Conservation (phyloP, 2,329 filamentous ascomycete species). For the Fusarium incarnatum region DNA sequence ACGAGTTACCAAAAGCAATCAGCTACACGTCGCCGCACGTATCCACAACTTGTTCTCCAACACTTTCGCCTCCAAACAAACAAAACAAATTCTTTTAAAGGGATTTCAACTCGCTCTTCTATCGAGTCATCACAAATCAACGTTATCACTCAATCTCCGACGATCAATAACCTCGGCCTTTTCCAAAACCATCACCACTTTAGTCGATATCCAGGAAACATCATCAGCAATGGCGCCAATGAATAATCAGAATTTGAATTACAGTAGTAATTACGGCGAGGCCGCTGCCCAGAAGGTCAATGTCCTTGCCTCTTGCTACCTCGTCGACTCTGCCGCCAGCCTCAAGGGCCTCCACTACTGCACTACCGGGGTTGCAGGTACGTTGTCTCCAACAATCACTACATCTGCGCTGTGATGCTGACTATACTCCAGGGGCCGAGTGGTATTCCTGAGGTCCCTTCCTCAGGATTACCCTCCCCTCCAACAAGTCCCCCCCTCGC, state of each 20-base stretch:
- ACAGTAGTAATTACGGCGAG: slow-evolving; percentile 83
- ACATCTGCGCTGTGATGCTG: slow-evolving; percentile 12
- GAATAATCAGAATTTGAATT: slow-evolving; percentile 75
- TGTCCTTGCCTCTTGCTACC: slow-evolving; percentile 92
- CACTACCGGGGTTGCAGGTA: slow-evolving; percentile 88
- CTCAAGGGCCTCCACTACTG: slow-evolving; percentile 93
- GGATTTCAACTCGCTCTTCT: slow-evolving; percentile 6
- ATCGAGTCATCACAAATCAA: slow-evolving; percentile 6
- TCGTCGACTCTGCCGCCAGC: slow-evolving; percentile 77
- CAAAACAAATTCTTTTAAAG: slow-evolving; percentile 15
- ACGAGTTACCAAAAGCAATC: slow-evolving; percentile 4
- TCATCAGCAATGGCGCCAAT: slow-evolving; percentile 70
- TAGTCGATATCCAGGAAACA: slow-evolving; percentile 42
- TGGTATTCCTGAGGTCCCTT: slow-evolving; percentile 95
- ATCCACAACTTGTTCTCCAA: not conserved
- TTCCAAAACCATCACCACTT: slow-evolving; percentile 24
- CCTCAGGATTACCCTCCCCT: slow-evolving; percentile 86
- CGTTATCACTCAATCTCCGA: slow-evolving; percentile 15
- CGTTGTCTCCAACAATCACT: slow-evolving; percentile 44
- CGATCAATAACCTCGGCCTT: slow-evolving; percentile 26
- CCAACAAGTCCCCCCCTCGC: slow-evolving; percentile 90
- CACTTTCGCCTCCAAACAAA: slow-evolving; percentile 10
- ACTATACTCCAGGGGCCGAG: slow-evolving; percentile 73
- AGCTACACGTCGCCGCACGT: slow-evolving; percentile 18
- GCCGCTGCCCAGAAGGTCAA: slow-evolving; percentile 73